Base-by-base conservation (phyloP, 371 early-diverging fungal species). In the Haplosporangium sp. region DNA sequence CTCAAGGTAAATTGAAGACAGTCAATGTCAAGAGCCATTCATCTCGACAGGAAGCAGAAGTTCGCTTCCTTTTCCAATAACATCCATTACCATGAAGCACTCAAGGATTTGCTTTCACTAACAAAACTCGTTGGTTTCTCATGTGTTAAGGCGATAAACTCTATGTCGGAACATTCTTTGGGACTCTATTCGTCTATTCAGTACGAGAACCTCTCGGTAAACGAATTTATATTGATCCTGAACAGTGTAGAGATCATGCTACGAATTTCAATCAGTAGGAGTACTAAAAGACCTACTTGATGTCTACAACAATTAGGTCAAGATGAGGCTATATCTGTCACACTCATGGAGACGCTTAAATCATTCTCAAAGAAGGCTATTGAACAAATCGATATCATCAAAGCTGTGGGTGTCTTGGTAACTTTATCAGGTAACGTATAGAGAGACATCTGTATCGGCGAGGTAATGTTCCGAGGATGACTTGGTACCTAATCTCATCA, bases 351-450 rank as follows among this genome's bases (percentile, higher is more conserved):
- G 61, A 92, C 93, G 0, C 85, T 87, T 60, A 93, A 94, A 77
- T 86, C 79, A 9, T 93, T 95, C 77, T 89, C 93, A 17, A 90
- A 89, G 64, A 87, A 86, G 53, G 85, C 93, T 9, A 90, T 95
- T 56, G 94, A 94, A 64, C 93, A 93, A 55, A 82, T 95, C 35
- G 93, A 91, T 68, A 87, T 93, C 27, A 91, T 95, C 63, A 93
- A 94, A 63, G 94, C 94, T 69, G 90, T 94, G 3, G 92, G 90
- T 57, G 86, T 93, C 0, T 84, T 95, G 19, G 93, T 94, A 7
- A 89, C 92, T 2, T 79, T 94, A 55, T 88, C 93, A 58, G 92
- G 91, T 89, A 84, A 8, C 27, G 17, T 55, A n/a, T 15, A n/a
- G n/a, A 27, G 27, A 27, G 27, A 27, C 27, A 27, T 27, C 27